Conservation (phyloP, 345 rosid species). For the Boechera retrofracta region DNA sequence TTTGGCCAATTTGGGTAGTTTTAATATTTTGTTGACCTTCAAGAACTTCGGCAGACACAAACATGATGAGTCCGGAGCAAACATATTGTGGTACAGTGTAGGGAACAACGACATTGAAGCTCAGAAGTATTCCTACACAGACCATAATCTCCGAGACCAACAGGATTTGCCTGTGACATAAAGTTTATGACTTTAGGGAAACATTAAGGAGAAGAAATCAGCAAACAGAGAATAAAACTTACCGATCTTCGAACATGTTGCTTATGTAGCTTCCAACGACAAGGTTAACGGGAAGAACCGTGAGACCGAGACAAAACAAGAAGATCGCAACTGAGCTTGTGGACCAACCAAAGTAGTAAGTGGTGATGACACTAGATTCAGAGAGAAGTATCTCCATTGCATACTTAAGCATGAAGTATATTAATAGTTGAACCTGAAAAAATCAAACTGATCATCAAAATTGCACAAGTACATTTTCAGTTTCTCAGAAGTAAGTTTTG, state of each 20-base stretch:
- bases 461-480: neutral
- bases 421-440: slow-evolving; percentile 84
- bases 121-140: slow-evolving; percentile 73
- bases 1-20: neutral
- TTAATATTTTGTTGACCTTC: slow-evolving; percentile 60
- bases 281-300: slow-evolving; percentile 93
- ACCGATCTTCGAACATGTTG: slow-evolving; percentile 99
- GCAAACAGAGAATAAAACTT: slow-evolving; percentile 11
- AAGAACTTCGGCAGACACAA: slow-evolving; percentile 93
- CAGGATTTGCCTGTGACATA: slow-evolving; percentile 76
- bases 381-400: slow-evolving; percentile 94
- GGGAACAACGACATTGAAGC: slow-evolving; percentile 71
- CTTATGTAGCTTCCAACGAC: slow-evolving; percentile 89
- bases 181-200: slow-evolving; percentile 6
- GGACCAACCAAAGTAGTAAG: slow-evolving; percentile 86
- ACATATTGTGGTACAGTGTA: slow-evolving; percentile 89
- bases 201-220: slow-evolving; percentile 1
- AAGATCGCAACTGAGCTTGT: slow-evolving; percentile 83
- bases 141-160: slow-evolving; percentile 93
- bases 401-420: slow-evolving; percentile 96
- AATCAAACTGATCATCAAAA: slow-evolving; percentile 2
- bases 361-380: slow-evolving; percentile 88
- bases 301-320: slow-evolving; percentile 87
- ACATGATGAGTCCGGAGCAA: slow-evolving; percentile 88
- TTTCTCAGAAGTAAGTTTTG: neutral